These are phyloP conservation scores for Persicaria maculosa DNA, from an alignment of 148 eudicot genomes.

Conservation along the genomic window DNA sequence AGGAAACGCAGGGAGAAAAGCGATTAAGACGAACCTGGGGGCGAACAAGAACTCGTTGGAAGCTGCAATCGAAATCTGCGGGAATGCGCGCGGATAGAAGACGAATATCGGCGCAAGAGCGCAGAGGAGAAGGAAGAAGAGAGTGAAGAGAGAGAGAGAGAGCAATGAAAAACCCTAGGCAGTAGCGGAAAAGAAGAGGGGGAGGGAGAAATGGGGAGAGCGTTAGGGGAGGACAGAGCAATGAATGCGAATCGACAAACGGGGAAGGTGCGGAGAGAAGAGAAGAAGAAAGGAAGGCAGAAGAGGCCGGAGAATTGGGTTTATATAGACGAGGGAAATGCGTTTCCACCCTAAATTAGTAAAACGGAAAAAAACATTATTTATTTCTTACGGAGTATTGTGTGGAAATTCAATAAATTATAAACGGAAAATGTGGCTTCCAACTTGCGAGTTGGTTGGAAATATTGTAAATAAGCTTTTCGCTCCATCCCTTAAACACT, in stretches of 20 bases:
- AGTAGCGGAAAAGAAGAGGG: conserved; percentile 1
- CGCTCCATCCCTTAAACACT: no score
- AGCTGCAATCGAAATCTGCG: not conserved
- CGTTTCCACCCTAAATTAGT: not conserved
- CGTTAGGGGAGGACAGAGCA: conserved; percentile 8
- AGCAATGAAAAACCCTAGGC: conserved; percentile 6
- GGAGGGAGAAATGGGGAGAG: conserved; percentile 1
- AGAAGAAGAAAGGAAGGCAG: not conserved
- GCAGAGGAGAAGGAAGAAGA: not conserved
- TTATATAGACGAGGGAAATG: not conserved
- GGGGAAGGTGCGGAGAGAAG: not conserved
- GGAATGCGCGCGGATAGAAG: conserved; percentile 3
- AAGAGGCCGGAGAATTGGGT: not conserved
- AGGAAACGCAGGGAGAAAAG: not conserved
- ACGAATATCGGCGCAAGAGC: not conserved
- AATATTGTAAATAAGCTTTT: no score
- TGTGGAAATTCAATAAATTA: no score
- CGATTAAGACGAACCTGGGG: not conserved
- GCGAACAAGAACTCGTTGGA: not conserved
- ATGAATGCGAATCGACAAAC: conserved; percentile 6
- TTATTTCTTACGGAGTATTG: not conserved
- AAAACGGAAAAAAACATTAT: not conserved
- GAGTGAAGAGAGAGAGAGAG: not conserved
- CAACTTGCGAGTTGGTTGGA: no score
- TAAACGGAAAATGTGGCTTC: no score